phyloP scores from a whole-genome alignment of 768 basidiomycete genomes.

The Podaxis sp. region DNA sequence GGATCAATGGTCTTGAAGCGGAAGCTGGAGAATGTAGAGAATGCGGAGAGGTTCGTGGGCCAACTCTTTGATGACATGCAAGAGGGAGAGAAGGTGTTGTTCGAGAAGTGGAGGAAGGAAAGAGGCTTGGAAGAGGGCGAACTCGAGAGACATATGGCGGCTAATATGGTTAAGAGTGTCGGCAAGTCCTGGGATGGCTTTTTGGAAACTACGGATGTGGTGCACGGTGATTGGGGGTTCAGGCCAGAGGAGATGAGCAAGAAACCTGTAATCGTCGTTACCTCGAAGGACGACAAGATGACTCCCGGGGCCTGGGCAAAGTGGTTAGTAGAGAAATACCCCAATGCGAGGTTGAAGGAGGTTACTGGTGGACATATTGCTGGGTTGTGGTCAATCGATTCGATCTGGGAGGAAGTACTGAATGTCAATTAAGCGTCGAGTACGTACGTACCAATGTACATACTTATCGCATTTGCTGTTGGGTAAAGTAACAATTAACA shows the following conservation, averaged over 20 bases:
- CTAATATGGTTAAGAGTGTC: conserved; percentile 45
- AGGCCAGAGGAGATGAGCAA: conserved; percentile 39
- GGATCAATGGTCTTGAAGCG: conserved; percentile 27
- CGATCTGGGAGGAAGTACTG: conserved; percentile 39
- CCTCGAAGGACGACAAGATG: conserved; percentile 39
- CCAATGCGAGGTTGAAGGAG: conserved; percentile 37
- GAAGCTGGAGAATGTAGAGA: conserved; percentile 34
- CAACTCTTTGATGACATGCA: conserved; percentile 33
- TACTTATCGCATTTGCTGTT: too few relatives aligned
- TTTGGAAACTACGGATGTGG: conserved; percentile 35
- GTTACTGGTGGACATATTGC: conserved; percentile 52
- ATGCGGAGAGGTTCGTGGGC: conserved; percentile 39
- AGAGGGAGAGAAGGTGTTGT: conserved; percentile 37
- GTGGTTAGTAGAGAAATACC: conserved; percentile 47
- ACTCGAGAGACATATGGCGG: conserved; percentile 38
- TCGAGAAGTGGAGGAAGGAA: conserved; percentile 39
- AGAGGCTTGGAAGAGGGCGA: conserved; percentile 41
- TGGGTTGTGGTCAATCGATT: conserved; percentile 41
- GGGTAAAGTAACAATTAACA: background rate
- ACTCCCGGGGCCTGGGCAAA: conserved; percentile 41
- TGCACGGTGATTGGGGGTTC: conserved; percentile 55
- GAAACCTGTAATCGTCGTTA: conserved; percentile 46
- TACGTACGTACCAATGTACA: too few relatives aligned
- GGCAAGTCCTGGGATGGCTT: conserved; percentile 52
- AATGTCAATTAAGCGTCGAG: conserved; percentile 17